These are phyloP conservation scores for Curvularia spicifera DNA, from an alignment of 2,329 filamentous ascomycete genomes.

Conservation along the genomic window DNA sequence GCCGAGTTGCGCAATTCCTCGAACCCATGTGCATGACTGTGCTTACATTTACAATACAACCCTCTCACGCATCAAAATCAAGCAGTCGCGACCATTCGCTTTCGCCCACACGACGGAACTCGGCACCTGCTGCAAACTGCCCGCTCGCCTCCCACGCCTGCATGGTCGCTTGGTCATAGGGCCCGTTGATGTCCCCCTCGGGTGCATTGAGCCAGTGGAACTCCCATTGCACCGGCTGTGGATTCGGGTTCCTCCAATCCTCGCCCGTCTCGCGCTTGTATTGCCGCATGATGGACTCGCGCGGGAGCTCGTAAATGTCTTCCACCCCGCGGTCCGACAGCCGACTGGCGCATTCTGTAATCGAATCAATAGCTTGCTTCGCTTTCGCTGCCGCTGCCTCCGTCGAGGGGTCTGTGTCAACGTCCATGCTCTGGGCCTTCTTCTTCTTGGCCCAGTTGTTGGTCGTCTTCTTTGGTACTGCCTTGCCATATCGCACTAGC, in stretches of 20 bases:
- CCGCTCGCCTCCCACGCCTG: slow-evolving; percentile 88
- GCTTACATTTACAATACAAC: slow-evolving; percentile 2
- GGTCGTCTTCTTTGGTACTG: slow-evolving; percentile 57
- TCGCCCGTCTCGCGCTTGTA: slow-evolving; percentile 87
- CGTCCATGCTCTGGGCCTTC: slow-evolving; percentile 68
- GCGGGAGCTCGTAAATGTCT: slow-evolving; percentile 90
- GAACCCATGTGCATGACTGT: not conserved
- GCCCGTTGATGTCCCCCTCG: slow-evolving; percentile 81
- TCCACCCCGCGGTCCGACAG: slow-evolving; percentile 81
- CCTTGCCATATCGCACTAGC: slow-evolving; percentile 77
- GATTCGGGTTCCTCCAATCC: slow-evolving; percentile 70
- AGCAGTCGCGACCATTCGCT: slow-evolving; percentile 53
- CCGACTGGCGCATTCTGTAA: slow-evolving; percentile 89
- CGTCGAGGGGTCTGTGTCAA: slow-evolving; percentile 65
- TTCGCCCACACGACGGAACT: slow-evolving; percentile 54
- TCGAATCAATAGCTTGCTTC: slow-evolving; percentile 75
- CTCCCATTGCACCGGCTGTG: slow-evolving; percentile 71
- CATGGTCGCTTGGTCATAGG: slow-evolving; percentile 87
- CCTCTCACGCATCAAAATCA: slow-evolving; percentile 44
- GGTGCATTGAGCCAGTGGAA: slow-evolving; percentile 90
- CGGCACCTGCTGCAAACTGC: slow-evolving; percentile 90
- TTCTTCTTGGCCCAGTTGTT: slow-evolving; percentile 55
- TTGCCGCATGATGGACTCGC: slow-evolving; percentile 81
- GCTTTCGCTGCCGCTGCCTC: slow-evolving; percentile 73
- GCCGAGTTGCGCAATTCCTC: not conserved